These are phyloP conservation scores for Exophiala spinifera DNA, from an alignment of 2,329 filamentous ascomycete genomes.

Conservation along the genomic window DNA sequence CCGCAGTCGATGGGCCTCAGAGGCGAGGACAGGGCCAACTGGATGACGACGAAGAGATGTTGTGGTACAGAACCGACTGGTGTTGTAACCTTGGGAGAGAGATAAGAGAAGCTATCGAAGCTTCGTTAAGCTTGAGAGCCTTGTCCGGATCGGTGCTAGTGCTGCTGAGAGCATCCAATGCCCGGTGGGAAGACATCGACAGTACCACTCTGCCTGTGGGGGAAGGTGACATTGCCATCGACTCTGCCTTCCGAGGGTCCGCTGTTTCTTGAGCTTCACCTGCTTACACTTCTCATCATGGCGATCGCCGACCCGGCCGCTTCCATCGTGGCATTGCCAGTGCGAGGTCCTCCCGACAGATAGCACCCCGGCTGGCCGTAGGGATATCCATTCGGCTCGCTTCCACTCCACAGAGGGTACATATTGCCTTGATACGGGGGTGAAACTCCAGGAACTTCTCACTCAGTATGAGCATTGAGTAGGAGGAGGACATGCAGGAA, in stretches of 20 bases:
- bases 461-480: not conserved
- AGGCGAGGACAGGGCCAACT: constrained; percentile 1
- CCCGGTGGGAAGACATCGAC: not conserved
- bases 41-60: not conserved
- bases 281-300: too few species aligned
- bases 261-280: too few species aligned
- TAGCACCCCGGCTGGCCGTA: too few species aligned
- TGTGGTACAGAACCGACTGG: not conserved
- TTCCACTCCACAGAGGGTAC: not conserved
- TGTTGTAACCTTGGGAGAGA: not conserved
- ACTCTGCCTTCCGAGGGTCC: too few species aligned
- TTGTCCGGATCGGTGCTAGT: not conserved
- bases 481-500: too few species aligned
- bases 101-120: constrained; percentile 13
- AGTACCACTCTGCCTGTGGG: constrained; percentile 2
- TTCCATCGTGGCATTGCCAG: too few species aligned
- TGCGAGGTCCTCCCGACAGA: too few species aligned
- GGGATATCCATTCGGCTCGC: not conserved
- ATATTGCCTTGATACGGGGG: too few species aligned
- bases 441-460: too few species aligned
- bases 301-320: too few species aligned
- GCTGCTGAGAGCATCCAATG: not conserved
- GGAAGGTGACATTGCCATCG: constrained; percentile 13
- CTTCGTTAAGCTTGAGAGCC: not conserved
- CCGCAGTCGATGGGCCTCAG: not conserved